Conservation (phyloP, 1,139 yeast species). For the Hemisphaericaspora lyxosophila region DNA sequence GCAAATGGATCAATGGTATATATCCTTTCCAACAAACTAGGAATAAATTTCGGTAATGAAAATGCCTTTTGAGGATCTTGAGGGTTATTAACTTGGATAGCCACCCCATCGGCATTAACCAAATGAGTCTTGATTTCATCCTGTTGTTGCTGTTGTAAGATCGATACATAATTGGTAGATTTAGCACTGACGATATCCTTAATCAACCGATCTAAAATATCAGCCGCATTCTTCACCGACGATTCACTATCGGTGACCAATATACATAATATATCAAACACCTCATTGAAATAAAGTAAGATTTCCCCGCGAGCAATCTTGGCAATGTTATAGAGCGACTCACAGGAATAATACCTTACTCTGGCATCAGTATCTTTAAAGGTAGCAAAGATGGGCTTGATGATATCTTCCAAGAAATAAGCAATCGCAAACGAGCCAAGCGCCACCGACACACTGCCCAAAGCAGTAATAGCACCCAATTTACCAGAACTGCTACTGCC, state of each 20-base stretch:
- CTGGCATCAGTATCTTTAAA: slow-evolving; percentile 96
- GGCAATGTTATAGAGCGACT: slow-evolving; percentile 91
- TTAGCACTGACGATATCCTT: slow-evolving; percentile 96
- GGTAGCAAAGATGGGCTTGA: slow-evolving; percentile 92
- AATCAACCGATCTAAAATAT: slow-evolving; percentile 81
- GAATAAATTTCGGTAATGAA: slow-evolving; percentile 84
- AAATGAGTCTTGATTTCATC: slow-evolving; percentile 43
- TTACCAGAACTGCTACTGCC: slow-evolving; percentile 48
- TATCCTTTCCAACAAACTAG: slow-evolving; percentile 84
- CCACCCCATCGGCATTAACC: slow-evolving; percentile 50
- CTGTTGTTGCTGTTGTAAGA: slow-evolving; percentile 54
- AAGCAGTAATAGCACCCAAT: slow-evolving; percentile 53
- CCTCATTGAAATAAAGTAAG: slow-evolving; percentile 84
- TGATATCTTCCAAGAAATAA: slow-evolving; percentile 75
- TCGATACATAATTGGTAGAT: slow-evolving; percentile 87
- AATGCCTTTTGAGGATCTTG: slow-evolving; percentile 76
- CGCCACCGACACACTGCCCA: slow-evolving; percentile 52
- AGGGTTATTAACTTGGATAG: slow-evolving; percentile 59
- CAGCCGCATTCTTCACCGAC: slow-evolving; percentile 95
- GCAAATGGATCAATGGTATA: slow-evolving; percentile 93
- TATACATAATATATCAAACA: slow-evolving; percentile 87
- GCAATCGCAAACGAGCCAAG: slow-evolving; percentile 51
- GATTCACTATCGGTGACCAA: slow-evolving; percentile 90
- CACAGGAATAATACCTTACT: slow-evolving; percentile 96
- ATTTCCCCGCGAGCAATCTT: slow-evolving; percentile 97